These are phyloP conservation scores for Verticillium isaacii DNA, from an alignment of 2,329 filamentous ascomycete species.

Conservation along the genomic window DNA sequence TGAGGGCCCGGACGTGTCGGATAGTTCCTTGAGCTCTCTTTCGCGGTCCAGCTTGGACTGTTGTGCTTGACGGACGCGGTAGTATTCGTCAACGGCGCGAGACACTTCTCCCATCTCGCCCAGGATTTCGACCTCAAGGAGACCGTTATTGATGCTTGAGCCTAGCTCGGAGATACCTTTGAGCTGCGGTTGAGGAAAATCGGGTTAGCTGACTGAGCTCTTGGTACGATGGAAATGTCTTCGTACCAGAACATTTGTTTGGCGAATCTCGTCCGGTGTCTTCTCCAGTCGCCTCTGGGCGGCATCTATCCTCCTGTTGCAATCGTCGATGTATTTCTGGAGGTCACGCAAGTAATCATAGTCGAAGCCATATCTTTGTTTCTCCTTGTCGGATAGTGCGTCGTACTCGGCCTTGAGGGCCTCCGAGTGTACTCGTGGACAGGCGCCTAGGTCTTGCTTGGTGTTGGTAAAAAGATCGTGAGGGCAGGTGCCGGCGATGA, in stretches of 20 bases:
- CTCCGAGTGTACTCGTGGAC: slow-evolving; percentile 84
- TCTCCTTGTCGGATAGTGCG: slow-evolving; percentile 63
- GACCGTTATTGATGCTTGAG: slow-evolving; percentile 72
- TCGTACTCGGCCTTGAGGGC: slow-evolving; percentile 87
- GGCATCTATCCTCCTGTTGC: slow-evolving; percentile 86
- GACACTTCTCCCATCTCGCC: slow-evolving; percentile 78
- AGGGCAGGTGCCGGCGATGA: slow-evolving; percentile 14
- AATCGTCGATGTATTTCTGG: slow-evolving; percentile 94
- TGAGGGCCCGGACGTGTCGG: slow-evolving; percentile 85
- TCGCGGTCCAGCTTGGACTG: slow-evolving; percentile 79
- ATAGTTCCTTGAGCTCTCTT: slow-evolving; percentile 81
- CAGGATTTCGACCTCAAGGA: slow-evolving; percentile 81
- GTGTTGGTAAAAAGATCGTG: slow-evolving; percentile 97
- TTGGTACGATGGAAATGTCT: neutral
- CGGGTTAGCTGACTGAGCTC: neutral
- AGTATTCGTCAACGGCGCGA: slow-evolving; percentile 80
- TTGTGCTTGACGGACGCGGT: slow-evolving; percentile 75
- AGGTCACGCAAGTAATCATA: slow-evolving; percentile 96
- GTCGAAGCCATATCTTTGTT: slow-evolving; percentile 81
- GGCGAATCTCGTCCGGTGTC: slow-evolving; percentile 93
- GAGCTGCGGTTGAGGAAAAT: slow-evolving; percentile 36
- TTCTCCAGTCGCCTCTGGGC: slow-evolving; percentile 91
- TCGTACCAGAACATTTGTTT: slow-evolving; percentile 76
- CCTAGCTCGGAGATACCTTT: slow-evolving; percentile 80
- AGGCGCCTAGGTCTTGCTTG: slow-evolving; percentile 91